Base-by-base conservation (phyloP, 345 rosid genomes). In the Populus alba region DNA sequence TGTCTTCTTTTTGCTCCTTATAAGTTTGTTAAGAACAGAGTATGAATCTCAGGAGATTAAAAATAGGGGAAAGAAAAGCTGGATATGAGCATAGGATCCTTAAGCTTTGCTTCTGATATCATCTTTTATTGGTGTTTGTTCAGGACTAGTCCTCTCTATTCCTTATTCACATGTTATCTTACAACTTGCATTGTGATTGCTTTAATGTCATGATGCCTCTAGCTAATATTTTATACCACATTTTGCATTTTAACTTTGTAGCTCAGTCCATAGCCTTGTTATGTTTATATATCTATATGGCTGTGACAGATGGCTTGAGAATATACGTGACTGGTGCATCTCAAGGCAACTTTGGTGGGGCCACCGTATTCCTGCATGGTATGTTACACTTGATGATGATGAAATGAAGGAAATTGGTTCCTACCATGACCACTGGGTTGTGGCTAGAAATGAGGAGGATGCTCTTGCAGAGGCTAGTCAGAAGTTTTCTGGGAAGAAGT, bases 281-380 rank as follows among this genome's bases (percentile, higher is more conserved):
- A 47, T 47, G 51, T 45, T 25, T 68, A 1, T 8, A 1, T 68
- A 22, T 72, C 73, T 27, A 57, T 61, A 45, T 79, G 70, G 63
- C 25, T 2, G 25, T 73, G 68, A 29, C 91, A 96, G 99, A 81
- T 96, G 99, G 99, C 97, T 94, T 77, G 99, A 96, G 83, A 91
- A 91, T 83, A 94, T 94, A 53, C 92, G 92, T 62, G 99, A 96
- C 85, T 94, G 99, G 99, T 96, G 98, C 80, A 80, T 94, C 73
- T 94, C 97, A 37, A 90, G 98, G 90, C 98, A 96, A 86, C 95
- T 96, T 31, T 94, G 98, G 99, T 96, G 98, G 97, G 99, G 98
- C 63, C 98, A 96, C 70, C 90, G 91, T 18, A 86, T 96, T 66
- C 99, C 97, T 66, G 99, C 98, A 22, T 96, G 97, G 98, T 96